Percentiles rank a stretch among this genome's conserved stretches.
Evolutionary conservation across 2,329 filamentous ascomycete species (phyloP).

Genomic region (Ophiostoma tasmaniense): DNA sequence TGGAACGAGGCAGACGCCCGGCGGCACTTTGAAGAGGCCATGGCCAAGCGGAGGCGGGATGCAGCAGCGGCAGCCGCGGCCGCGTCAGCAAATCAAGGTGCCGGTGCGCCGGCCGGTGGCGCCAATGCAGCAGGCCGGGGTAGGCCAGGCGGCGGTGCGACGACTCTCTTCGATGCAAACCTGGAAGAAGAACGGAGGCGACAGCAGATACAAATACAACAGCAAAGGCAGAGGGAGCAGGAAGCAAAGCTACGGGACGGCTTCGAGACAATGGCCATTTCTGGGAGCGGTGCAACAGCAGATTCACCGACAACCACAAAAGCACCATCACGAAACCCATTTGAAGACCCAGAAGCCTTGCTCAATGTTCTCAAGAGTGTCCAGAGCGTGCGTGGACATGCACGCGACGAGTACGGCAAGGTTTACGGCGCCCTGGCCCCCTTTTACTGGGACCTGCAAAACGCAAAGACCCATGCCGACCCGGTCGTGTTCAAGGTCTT

Average conservation of each 20-base stretch:
- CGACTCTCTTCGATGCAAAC: conserved; percentile 66
- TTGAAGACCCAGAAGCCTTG: conserved; percentile 54
- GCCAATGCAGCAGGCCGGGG: conserved; percentile 20
- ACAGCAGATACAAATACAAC: conserved; percentile 14
- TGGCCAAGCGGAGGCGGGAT: conserved; percentile 53
- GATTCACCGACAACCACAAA: conserved; percentile 8
- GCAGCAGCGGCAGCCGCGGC: conserved; percentile 28
- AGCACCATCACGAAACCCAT: conserved; percentile 34
- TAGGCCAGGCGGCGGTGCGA: conserved; percentile 29
- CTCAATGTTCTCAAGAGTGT: conserved; percentile 62
- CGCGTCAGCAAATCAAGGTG: conserved; percentile 20
- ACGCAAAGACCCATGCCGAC: conserved; percentile 64
- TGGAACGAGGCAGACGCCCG: conserved; percentile 89
- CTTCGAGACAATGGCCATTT: conserved; percentile 67
- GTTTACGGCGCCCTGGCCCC: conserved; percentile 82
- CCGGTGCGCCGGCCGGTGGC: not conserved
- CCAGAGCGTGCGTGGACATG: conserved; percentile 72
- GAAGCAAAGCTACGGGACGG: conserved; percentile 24
- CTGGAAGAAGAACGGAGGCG: conserved; percentile 50
- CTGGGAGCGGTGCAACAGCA: conserved; percentile 23
- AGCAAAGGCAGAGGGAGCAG: conserved; percentile 43
- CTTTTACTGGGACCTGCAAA: conserved; percentile 76
- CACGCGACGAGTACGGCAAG: conserved; percentile 82
- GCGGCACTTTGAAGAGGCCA: conserved; percentile 65
- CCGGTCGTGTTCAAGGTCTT: conserved; percentile 81